Evolutionary conservation across 2,329 filamentous ascomycete genomes (phyloP).

Genomic region (Botrytis fabae): DNA sequence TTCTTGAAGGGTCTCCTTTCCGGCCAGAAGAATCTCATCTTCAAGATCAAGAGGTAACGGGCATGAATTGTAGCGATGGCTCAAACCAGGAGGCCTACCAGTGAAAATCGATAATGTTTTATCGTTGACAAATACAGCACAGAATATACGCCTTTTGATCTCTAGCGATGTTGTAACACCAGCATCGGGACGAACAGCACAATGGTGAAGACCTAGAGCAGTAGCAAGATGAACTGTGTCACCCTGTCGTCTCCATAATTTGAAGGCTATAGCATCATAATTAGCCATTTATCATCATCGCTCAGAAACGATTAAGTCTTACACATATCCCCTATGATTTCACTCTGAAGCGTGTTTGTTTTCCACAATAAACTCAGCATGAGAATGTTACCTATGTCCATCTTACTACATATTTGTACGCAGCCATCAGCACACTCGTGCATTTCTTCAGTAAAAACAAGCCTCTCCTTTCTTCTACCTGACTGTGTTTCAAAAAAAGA

Average conservation of each 20-base stretch:
- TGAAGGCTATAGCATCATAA: constrained; percentile 28
- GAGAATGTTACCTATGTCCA: constrained; percentile 23
- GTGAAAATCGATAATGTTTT: not conserved
- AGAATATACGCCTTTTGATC: not conserved
- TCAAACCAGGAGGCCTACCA: not conserved
- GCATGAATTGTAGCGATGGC: constrained; percentile 50
- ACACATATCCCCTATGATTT: constrained; percentile 43
- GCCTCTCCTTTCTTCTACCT: constrained; percentile 32
- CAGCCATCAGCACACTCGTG: constrained; percentile 41
- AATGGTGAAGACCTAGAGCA: not conserved
- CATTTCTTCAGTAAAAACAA: constrained; percentile 36
- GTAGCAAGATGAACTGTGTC: constrained; percentile 41
- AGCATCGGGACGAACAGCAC: not conserved
- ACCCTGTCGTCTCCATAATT: constrained; percentile 44
- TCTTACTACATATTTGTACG: constrained; percentile 41
- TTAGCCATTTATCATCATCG: not conserved
- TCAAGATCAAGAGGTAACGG: constrained; percentile 55
- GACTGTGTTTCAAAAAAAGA: constrained; percentile 34
- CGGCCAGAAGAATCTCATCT: constrained; percentile 51
- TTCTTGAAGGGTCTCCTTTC: constrained; percentile 42
- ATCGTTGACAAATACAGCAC: not conserved
- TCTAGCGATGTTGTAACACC: not conserved
- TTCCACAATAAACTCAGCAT: constrained; percentile 36
- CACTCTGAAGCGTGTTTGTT: constrained; percentile 42
- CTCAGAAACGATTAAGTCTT: not conserved